Evolutionary conservation across 202 grass and related monocot genomes (phyloP), one percentile per base, ranked within the genome.

Genomic region (Cymbopogon flexuosus): DNA sequence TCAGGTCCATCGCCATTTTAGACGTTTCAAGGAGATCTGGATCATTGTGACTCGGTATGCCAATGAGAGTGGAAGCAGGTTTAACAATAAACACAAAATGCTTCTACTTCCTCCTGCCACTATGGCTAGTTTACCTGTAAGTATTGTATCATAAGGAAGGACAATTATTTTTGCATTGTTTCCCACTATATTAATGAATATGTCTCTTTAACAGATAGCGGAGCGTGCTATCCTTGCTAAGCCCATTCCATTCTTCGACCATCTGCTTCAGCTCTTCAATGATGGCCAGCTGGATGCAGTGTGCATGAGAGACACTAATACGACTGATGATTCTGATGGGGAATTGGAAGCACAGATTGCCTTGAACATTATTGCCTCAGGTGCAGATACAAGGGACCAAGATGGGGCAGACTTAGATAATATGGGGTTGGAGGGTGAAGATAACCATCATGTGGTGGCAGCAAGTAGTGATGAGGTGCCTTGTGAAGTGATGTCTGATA

Each of bases 21-120:
- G 87, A 59, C 82, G 65, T 76, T 85, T 89, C 82, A 89, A 85
- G 72, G 87, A 89, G 82, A 83, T 89, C 37, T 89, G 87, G 82
- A 72, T 81, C 70, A 23, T 81, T 77, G 82, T 89, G 72, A 75
- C 45, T 19, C 43, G 43, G 43, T 81, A 89, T 72, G 75, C 47
- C 45, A 81, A 85, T 57, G 65, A 60, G 46, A 60, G 16, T 72
- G 82, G 72, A 18, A 81, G 82, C 65, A 85, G 46, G 58, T 85
- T 85, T 21, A 79, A 85, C 78, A 85, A 77, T 41, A 85, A 81
- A 59, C 42, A 89, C 47, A 85, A 81, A 77, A 89, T 89, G 58
- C 61, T 89, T 72, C 47, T 85, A 77, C 77, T 89, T 49, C 77
- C 77, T 85, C 40, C 82, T 65, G 41, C 87, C 73, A 81, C 46